Evolutionary conservation across 2,329 filamentous ascomycete species (phyloP), one percentile per base, ranked within the genome.

Genomic region (Raffaelea arxii): DNA sequence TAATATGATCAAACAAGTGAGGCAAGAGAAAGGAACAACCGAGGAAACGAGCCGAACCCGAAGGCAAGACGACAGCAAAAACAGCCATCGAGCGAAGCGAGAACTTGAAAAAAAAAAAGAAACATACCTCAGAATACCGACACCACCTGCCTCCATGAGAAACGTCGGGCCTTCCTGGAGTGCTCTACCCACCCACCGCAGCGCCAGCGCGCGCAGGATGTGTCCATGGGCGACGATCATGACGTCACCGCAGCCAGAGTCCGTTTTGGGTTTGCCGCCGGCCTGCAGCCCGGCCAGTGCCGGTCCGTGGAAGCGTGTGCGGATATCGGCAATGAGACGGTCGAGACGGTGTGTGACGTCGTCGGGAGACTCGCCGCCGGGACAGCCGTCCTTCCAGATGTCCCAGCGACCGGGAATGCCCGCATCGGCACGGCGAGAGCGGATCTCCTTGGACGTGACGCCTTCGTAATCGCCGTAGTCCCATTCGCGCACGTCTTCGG

Each of bases 381-480:
- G 84, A 64, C 88, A 94, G 0, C 88, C 88, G 60, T 94, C 87
- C n/a, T 69, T 71, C 88, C 88, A 94, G 53, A 94, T 94, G 65
- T 92, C 84, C 87, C 87, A 94, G 22, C 66, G 62, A 4, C 68
- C 71, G 36, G 68, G 54, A 19, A 75, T 66, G 7, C 84, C 85
- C 49, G 78, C 68, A 56, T 74, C 68, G 49, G 66, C 70, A 43
- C 76, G 75, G 54, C 67, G 58, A 44, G 72, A 70, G 43, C 76
- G 71, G 59, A 94, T 94, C 54, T 87, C 71, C 16, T 72, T 65
- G 51, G 75, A 82, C 30, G 84, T 87, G 59, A 92, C 75, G 9
- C 88, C 88, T 66, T 94, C 87, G 59, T 94, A 94, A 54, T 84
- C 77, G 39, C 86, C 88, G 59, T 94, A 94, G 65, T 92, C 83